These are phyloP conservation scores for Candida sojae DNA, from an alignment of 1,139 yeast species.

Conservation along the genomic window DNA sequence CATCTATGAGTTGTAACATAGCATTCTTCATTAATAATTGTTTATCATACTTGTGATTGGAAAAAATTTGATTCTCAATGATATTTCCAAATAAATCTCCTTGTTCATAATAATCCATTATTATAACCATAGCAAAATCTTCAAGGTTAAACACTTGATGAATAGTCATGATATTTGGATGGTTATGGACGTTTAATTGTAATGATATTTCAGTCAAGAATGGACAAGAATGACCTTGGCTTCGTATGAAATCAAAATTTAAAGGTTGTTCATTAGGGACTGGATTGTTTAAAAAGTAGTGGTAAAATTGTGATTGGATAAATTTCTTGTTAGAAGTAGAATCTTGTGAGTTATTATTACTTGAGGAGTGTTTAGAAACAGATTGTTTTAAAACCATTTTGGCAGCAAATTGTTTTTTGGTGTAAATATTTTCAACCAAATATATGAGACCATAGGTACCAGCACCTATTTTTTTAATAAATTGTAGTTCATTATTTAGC, in stretches of 20 bases:
- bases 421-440: conserved; percentile 57
- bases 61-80: conserved; percentile 64
- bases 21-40: conserved; percentile 62
- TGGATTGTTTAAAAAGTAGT: conserved; percentile 28
- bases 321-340: conserved; percentile 32
- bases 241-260: conserved; percentile 43
- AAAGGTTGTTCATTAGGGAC: conserved; percentile 25
- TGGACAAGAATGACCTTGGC: conserved; percentile 44
- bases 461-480: conserved; percentile 69
- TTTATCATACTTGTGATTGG: conserved; percentile 33
- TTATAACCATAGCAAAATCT: conserved; percentile 57
- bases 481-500: conserved; percentile 21
- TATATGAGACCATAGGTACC: conserved; percentile 91
- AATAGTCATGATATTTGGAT: conserved; percentile 75
- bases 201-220: conserved; percentile 68
- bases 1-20: conserved; percentile 75
- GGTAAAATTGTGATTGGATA: conserved; percentile 30
- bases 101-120: conserved; percentile 78
- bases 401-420: conserved; percentile 63
- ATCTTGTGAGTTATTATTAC: conserved; percentile 16
- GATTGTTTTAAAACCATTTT: conserved; percentile 65
- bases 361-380: conserved; percentile 15
- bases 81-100: conserved; percentile 84
- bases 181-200: conserved; percentile 73
- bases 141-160: conserved; percentile 67